These are phyloP conservation scores for Maudiozyma turicensis DNA, from an alignment of 805 yeast species.

Conservation along the genomic window DNA sequence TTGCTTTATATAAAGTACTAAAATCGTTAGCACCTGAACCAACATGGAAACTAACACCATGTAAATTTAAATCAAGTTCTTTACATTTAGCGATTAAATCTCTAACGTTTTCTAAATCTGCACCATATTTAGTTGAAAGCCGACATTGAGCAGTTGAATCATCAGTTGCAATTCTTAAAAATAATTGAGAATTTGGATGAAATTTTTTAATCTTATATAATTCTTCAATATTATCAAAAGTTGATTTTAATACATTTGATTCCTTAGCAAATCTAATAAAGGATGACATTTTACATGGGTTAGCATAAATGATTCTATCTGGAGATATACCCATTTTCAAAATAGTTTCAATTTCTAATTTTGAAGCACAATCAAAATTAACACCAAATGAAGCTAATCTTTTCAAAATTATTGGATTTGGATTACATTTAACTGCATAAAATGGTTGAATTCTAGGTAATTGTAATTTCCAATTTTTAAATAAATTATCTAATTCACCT, in stretches of 20 bases:
- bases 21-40: constrained; percentile 88
- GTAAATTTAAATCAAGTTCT: constrained; percentile 50
- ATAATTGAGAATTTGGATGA: constrained; percentile 61
- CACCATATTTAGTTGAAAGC: constrained; percentile 83
- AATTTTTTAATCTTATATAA: constrained; percentile 56
- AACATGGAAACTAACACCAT: constrained; percentile 90
- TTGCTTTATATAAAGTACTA: constrained; percentile 56
- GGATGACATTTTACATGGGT: constrained; percentile 87
- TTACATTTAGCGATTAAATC: constrained; percentile 52
- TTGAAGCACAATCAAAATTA: constrained; percentile 90
- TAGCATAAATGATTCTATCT: constrained; percentile 72
- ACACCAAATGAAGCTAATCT: constrained; percentile 53
- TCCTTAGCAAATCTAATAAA: constrained; percentile 63
- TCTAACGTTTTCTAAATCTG: constrained; percentile 45
- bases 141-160: constrained; percentile 82
- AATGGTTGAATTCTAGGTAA: constrained; percentile 77
- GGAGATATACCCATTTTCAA: constrained; percentile 55
- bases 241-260: constrained; percentile 55
- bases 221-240: constrained; percentile 86
- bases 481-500: constrained; percentile 56
- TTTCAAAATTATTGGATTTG: constrained; percentile 49
- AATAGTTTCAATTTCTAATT: constrained; percentile 65
- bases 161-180: constrained; percentile 80
- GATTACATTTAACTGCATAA: constrained; percentile 93
- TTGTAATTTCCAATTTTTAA: constrained; percentile 48